These are phyloP conservation scores for Capsicum chinense DNA, from an alignment of 257 asterid species.

Conservation along the genomic window DNA sequence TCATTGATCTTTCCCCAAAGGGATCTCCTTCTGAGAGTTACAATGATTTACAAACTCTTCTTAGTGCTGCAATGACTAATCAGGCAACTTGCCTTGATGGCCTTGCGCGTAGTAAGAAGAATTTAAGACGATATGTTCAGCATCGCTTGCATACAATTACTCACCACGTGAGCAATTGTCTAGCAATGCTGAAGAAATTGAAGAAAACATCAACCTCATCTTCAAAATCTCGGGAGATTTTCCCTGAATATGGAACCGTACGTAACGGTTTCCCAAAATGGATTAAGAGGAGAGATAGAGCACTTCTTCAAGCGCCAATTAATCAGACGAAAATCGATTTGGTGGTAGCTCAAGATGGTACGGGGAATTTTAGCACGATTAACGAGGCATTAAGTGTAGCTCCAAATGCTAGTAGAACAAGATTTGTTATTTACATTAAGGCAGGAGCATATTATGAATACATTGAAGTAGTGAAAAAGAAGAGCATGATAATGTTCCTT, in stretches of 20 bases:
- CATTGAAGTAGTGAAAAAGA: slow-evolving; percentile 58
- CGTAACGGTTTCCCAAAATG: slow-evolving; percentile 66
- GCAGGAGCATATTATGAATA: slow-evolving; percentile 90
- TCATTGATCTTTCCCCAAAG: slow-evolving; percentile 48
- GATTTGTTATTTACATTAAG: slow-evolving; percentile 85
- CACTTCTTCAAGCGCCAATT: slow-evolving; percentile 58
- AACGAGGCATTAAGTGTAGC: slow-evolving; percentile 65
- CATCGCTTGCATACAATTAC: slow-evolving; percentile 60
- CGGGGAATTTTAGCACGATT: slow-evolving; percentile 77
- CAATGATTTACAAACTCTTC: slow-evolving; percentile 68
- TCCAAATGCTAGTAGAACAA: slow-evolving; percentile 70
- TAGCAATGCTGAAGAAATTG: slow-evolving; percentile 74
- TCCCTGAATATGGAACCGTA: slow-evolving; percentile 50
- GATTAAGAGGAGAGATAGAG: slow-evolving; percentile 64
- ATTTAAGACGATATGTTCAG: slow-evolving; percentile 59
- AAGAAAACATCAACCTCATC: slow-evolving; percentile 30
- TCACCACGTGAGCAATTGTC: slow-evolving; percentile 76
- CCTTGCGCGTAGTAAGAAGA: slow-evolving; percentile 61
- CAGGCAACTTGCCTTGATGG: slow-evolving; percentile 96
- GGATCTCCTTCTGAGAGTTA: slow-evolving; percentile 46
- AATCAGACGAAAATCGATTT: slow-evolving; percentile 48
- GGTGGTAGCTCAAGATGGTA: slow-evolving; percentile 81
- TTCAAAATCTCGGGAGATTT: slow-evolving; percentile 33
- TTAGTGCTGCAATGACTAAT: slow-evolving; percentile 93
- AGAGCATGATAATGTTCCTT: slow-evolving; percentile 63